These are phyloP conservation scores for Nemania bipapillata DNA, from an alignment of 2,329 filamentous ascomycete genomes.

Conservation along the genomic window DNA sequence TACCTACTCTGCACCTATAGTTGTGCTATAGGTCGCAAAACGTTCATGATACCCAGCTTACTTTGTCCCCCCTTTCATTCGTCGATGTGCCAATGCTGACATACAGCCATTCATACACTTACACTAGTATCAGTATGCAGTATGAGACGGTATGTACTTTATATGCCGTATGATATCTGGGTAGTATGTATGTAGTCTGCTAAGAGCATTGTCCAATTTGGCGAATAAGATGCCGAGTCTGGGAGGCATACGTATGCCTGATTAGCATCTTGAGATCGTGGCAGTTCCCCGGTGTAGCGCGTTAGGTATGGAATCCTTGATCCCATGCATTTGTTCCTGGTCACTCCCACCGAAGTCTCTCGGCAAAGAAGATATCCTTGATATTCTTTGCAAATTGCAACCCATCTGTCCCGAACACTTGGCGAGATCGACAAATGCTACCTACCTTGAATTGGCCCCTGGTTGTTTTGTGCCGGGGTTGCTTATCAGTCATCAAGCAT, in stretches of 20 bases:
- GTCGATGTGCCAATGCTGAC: not conserved
- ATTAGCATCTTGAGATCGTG: slow-evolving; percentile 1
- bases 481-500: slow-evolving; percentile 1
- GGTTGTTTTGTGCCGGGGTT: slow-evolving; percentile 3
- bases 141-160: no score
- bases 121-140: no score
- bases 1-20: no score
- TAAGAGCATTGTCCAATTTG: not conserved
- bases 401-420: slow-evolving; percentile 4
- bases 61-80: not conserved
- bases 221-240: not conserved
- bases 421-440: slow-evolving; percentile 23
- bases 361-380: not conserved
- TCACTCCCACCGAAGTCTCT: not conserved
- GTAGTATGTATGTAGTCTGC: not conserved
- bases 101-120: not conserved
- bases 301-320: not conserved
- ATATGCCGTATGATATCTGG: not conserved
- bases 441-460: not conserved
- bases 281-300: not conserved
- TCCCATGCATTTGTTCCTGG: not conserved
- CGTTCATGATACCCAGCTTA: not conserved
- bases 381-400: not conserved
- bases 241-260: not conserved
- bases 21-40: not conserved